These are phyloP conservation scores for Cutaneotrichosporon sp. DNA, from an alignment of 1,284 basidiomycete species.

Conservation along the genomic window DNA sequence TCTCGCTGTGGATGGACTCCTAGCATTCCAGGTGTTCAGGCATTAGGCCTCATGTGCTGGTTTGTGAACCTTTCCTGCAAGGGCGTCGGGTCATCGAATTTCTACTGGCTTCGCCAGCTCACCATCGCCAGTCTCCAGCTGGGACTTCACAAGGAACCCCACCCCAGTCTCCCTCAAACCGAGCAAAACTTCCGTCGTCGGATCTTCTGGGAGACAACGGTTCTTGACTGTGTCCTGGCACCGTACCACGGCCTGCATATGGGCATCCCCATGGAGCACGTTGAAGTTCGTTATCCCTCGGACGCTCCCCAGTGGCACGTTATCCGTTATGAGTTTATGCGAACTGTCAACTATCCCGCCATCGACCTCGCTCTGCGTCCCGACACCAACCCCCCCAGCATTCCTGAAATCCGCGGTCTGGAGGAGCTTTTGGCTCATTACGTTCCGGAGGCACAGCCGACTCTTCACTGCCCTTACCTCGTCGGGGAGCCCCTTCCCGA, in stretches of 20 bases:
- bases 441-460: constrained; percentile 18
- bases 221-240: constrained; percentile 36
- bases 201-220: constrained; percentile 39
- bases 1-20: constrained; percentile 42
- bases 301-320: constrained; percentile 1
- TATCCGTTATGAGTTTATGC: constrained; percentile 37
- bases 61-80: constrained; percentile 43
- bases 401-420: constrained; percentile 26
- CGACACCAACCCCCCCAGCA: constrained; percentile 26
- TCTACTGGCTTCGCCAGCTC: constrained; percentile 41
- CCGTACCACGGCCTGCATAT: constrained; percentile 40
- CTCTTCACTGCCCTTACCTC: constrained; percentile 32
- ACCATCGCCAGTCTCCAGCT: constrained; percentile 38
- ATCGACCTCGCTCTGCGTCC: constrained; percentile 39
- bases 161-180: constrained; percentile 29
- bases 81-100: constrained; percentile 32
- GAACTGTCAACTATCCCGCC: constrained; percentile 26
- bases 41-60: constrained; percentile 31
- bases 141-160: constrained; percentile 41
- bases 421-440: constrained; percentile 25
- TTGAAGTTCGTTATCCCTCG: constrained; percentile 34
- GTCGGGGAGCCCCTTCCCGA: constrained; percentile 26
- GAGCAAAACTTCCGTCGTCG: constrained; percentile 39
- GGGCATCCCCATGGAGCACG: constrained; percentile 33
- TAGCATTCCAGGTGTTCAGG: constrained; percentile 40